phyloP scores from a whole-genome alignment of 176 grass and related monocot species.

The Triticum urartu region DNA sequence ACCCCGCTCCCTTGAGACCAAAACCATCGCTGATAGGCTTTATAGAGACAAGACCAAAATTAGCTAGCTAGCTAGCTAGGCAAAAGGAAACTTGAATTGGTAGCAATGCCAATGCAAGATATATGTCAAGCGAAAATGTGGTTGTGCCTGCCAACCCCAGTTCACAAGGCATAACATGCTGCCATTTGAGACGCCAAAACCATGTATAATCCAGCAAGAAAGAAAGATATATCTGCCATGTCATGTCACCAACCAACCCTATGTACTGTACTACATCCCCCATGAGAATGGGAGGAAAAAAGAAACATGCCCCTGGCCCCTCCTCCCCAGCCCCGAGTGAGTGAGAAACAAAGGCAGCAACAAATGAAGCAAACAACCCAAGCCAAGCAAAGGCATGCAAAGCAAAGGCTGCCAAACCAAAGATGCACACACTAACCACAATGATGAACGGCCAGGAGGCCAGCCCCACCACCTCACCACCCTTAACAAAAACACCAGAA shows the following conservation, averaged over 20 bases:
- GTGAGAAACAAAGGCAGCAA: conserved; percentile 14
- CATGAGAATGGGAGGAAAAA: neutral
- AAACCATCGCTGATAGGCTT: conserved; percentile 23
- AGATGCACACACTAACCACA: conserved; percentile 41
- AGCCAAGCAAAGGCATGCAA: conserved; percentile 26
- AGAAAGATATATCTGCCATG: neutral
- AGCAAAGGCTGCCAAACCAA: conserved; percentile 27
- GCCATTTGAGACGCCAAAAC: neutral
- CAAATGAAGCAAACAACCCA: conserved; percentile 29
- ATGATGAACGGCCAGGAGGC: conserved; percentile 30
- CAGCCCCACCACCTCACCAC: neutral
- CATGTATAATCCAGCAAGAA: neutral
- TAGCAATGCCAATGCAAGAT: conserved; percentile 34
- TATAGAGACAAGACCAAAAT: neutral
- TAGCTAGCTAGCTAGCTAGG: conserved; percentile 8
- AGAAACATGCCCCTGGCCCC: neutral
- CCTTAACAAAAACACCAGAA: neutral
- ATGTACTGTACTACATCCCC: neutral
- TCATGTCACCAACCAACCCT: conserved; percentile 34
- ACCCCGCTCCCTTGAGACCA: conserved; percentile 29
- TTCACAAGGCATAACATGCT: neutral
- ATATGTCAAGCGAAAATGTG: neutral
- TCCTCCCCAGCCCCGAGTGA: neutral
- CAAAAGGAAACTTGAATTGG: conserved; percentile 21
- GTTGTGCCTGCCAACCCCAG: conserved; percentile 10